These are phyloP conservation scores for Tylopilus felleus DNA, from an alignment of 768 basidiomycete species.

Conservation along the genomic window DNA sequence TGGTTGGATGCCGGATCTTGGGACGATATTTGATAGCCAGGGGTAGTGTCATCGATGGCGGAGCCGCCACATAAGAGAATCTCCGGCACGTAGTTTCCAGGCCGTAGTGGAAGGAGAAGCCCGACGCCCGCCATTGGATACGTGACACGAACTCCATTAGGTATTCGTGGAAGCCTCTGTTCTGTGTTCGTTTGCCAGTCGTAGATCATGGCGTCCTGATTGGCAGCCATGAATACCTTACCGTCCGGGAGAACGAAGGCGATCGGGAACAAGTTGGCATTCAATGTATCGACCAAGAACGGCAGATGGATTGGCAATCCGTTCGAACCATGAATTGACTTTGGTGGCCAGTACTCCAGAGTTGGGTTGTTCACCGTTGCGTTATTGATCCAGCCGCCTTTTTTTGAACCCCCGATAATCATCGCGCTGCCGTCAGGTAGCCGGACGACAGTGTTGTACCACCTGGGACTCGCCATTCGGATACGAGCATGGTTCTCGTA, in stretches of 20 bases:
- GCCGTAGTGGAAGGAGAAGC: conserved; percentile 67
- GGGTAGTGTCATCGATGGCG: conserved; percentile 52
- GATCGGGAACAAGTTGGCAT: conserved; percentile 81
- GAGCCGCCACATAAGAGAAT: conserved; percentile 80
- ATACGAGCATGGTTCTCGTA: conserved; percentile 62
- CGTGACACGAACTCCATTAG: conserved; percentile 76
- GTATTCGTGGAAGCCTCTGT: conserved; percentile 58
- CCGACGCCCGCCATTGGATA: conserved; percentile 81
- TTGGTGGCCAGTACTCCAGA: conserved; percentile 79
- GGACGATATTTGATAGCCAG: conserved; percentile 63
- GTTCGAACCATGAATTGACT: conserved; percentile 61
- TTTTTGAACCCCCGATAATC: conserved; percentile 78
- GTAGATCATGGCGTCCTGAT: conserved; percentile 76
- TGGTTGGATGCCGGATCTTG: conserved; percentile 71
- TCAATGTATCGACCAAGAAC: conserved; percentile 69
- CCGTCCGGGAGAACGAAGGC: conserved; percentile 71
- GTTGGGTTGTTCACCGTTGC: conserved; percentile 78
- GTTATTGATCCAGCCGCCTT: conserved; percentile 87
- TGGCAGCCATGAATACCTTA: conserved; percentile 71
- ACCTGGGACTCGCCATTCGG: conserved; percentile 73
- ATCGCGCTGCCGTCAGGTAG: conserved; percentile 77
- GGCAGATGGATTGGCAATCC: conserved; percentile 62
- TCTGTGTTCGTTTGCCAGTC: conserved; percentile 68
- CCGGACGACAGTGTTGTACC: conserved; percentile 74
- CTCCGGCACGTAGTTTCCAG: conserved; percentile 63